phyloP scores from a whole-genome alignment of 2,329 filamentous ascomycete species.

The Aschersonia sp. region DNA sequence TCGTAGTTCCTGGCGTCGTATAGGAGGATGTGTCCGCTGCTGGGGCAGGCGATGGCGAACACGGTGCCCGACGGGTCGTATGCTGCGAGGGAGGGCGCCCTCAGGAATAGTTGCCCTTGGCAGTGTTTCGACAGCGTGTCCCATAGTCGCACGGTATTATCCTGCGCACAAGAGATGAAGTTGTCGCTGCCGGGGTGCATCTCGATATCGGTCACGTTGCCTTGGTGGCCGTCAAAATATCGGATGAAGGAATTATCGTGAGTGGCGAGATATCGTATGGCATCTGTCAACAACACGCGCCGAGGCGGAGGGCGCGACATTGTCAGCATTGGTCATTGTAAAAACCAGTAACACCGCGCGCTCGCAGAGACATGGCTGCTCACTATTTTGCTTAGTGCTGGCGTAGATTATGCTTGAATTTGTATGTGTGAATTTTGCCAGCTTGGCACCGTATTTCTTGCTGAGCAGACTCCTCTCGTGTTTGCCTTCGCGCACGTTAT shows the following conservation, averaged over 20 bases:
- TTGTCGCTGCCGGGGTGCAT: constrained; percentile 79
- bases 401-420: constrained; percentile 87
- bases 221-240: constrained; percentile 87
- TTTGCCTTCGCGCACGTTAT: constrained; percentile 81
- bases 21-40: constrained; percentile 65
- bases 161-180: constrained; percentile 82
- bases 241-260: constrained; percentile 95
- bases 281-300: constrained; percentile 34
- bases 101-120: constrained; percentile 67
- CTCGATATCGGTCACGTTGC: constrained; percentile 66
- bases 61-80: constrained; percentile 89
- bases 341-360: too few relatives aligned
- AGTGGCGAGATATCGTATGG: constrained; percentile 72
- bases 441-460: constrained; percentile 93
- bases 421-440: constrained; percentile 89
- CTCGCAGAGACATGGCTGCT: constrained; percentile 5
- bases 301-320: not conserved
- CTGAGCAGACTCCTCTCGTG: constrained; percentile 80
- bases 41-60: constrained; percentile 77
- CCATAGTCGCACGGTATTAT: constrained; percentile 89
- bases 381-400: constrained; percentile 86
- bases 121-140: constrained; percentile 68
- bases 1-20: constrained; percentile 93
- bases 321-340: not conserved
- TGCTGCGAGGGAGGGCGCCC: constrained; percentile 67